Percentiles rank a stretch among this genome's conserved stretches.
These are phyloP conservation scores for Apiotrichum sp. DNA, from an alignment of 1,284 basidiomycete genomes.

Conservation along the genomic window DNA sequence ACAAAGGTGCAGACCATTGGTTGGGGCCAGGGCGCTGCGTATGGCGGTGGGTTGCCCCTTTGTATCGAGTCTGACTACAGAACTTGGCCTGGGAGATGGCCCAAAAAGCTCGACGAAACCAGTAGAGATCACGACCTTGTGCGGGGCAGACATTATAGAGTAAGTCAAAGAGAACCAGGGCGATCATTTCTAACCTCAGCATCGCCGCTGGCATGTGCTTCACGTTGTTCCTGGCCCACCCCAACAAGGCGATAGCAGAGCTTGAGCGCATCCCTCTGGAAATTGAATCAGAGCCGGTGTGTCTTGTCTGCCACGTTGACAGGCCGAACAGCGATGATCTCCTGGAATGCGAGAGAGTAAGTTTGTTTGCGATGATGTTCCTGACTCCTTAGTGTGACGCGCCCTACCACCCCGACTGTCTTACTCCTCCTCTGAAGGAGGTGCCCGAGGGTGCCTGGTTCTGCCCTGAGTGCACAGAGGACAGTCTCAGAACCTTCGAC, in stretches of 20 bases:
- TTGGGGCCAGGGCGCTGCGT: constrained; percentile 15
- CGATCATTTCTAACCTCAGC: constrained; percentile 45
- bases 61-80: constrained; percentile 20
- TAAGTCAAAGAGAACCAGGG: constrained; percentile 41
- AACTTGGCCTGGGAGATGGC: constrained; percentile 73
- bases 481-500: constrained; percentile 3
- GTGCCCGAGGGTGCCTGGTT: constrained; percentile 92
- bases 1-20: constrained; percentile 48
- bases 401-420: constrained; percentile 78
- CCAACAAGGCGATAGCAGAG: constrained; percentile 60
- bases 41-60: constrained; percentile 23
- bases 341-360: constrained; percentile 79
- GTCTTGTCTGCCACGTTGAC: constrained; percentile 60
- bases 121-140: constrained; percentile 61
- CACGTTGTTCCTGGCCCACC: constrained; percentile 68
- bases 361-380: constrained; percentile 13
- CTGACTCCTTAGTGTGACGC: constrained; percentile 63
- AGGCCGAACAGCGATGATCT: constrained; percentile 58
- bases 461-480: constrained; percentile 61
- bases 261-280: constrained; percentile 67
- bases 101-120: constrained; percentile 86
- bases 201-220: constrained; percentile 80
- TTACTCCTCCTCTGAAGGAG: constrained; percentile 65
- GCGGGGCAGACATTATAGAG: constrained; percentile 71
- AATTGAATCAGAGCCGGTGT: constrained; percentile 62